A percentile compares a stretch with the other conserved stretches of the same genome.
Evolutionary conservation across 176 grass and related monocot genomes (phyloP).

Genomic region (Puya raimondii): DNA sequence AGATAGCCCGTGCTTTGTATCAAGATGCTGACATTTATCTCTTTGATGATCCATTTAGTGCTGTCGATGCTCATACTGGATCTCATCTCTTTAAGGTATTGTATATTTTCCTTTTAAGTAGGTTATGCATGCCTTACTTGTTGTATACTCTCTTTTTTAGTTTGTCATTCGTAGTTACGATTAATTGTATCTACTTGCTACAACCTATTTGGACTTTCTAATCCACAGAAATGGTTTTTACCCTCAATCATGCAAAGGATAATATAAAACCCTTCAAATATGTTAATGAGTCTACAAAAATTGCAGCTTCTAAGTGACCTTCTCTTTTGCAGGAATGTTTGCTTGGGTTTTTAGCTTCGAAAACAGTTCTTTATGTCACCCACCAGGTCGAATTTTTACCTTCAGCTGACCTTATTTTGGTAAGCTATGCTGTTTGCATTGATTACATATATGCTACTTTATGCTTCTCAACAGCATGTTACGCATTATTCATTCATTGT

Average conservation of each 20-base stretch:
- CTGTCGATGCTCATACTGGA: slow-evolving; percentile 44
- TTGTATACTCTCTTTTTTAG: not conserved
- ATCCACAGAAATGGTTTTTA: not conserved
- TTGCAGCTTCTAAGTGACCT: not conserved
- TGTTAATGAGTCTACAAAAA: not conserved
- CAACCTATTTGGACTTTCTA: not conserved
- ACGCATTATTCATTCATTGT: not conserved
- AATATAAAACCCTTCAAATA: not conserved
- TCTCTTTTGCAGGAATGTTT: slow-evolving; percentile 58
- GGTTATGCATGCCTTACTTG: not conserved
- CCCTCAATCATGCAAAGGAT: not conserved
- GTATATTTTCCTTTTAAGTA: not conserved
- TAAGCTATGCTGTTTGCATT: slow-evolving; percentile 24
- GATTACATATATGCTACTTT: not conserved
- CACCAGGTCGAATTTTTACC: slow-evolving; percentile 93
- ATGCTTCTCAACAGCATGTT: not conserved
- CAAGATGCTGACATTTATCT: slow-evolving; percentile 41
- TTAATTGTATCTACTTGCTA: not conserved
- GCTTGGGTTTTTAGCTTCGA: slow-evolving; percentile 35
- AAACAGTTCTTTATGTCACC: slow-evolving; percentile 89
- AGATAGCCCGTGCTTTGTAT: slow-evolving; percentile 40
- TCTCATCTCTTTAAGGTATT: slow-evolving; percentile 54
- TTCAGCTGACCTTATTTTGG: slow-evolving; percentile 78
- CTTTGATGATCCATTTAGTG: slow-evolving; percentile 43
- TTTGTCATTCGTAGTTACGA: not conserved